Base-by-base conservation (phyloP, 2,329 filamentous ascomycete genomes). In the Fusarium phyllophilum region DNA sequence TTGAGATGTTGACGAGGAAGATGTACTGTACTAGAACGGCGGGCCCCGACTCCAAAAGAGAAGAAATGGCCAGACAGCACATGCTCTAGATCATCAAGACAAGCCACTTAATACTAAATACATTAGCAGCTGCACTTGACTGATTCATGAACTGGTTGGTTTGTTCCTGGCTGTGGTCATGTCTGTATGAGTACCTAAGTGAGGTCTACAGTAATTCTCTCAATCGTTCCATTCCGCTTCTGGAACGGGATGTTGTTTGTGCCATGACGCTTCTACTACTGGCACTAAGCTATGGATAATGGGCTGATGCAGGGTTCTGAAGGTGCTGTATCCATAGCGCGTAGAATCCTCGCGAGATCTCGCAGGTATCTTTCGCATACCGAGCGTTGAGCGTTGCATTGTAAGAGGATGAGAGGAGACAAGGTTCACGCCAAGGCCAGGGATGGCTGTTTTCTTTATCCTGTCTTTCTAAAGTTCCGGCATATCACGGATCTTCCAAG, bases 161-260 rank as follows among this genome's bases (percentile, higher is more conserved):
- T 44, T 65, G 34, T 48, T 64, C 42, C 29, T 55, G 31, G 49
- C 24, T 54, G 29, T 39, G 41, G 20, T 20, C 26, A 26, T 48
- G 31, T 42, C 42, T 24, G 26, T 34, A 22, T 46, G 44, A 49
- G 31, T 10, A 29, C 45, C 20, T 15, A 44, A 38, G 41, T 38
- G 57, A 45, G 39, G 22, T 39, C 39, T 51, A 8, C 22, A 49
- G 57, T 59, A 52, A 55, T 66, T 66, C 62, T 72, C 62, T 71
- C 56, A 73, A 72, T 76, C 68, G 69, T 75, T 75, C 74, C 72
- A 76, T 76, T 44, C 72, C 62, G 31, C 69, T 75, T 77, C 75
- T 77, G 72, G 75, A 77, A 77, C 65, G 58, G 56, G 66, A 62
- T 54, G 56, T 59, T 66, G 31, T 46, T 68, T 45, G 52, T 73